phyloP scores from a whole-genome alignment of 1,284 basidiomycete species.

The Vanrija humicola region DNA sequence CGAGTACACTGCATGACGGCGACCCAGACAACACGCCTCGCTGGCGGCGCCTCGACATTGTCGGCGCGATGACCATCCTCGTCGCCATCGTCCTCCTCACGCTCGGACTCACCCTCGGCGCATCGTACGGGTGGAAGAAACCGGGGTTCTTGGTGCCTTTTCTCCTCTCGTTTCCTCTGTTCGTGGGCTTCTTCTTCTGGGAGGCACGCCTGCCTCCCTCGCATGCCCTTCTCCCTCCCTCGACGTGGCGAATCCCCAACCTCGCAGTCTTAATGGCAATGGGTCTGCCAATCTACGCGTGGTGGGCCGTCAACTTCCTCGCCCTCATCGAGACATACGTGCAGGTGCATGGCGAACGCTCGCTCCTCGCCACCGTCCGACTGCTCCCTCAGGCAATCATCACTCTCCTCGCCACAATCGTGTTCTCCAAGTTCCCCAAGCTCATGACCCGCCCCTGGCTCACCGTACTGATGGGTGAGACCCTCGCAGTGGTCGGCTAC shows the following conservation, averaged over 20 bases:
- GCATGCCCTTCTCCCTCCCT: constrained; percentile 38
- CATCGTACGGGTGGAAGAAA: constrained; percentile 37
- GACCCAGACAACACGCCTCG: constrained; percentile 5
- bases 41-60: constrained; percentile 37
- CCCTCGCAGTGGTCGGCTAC: constrained; percentile 24
- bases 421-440: constrained; percentile 11
- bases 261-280: constrained; percentile 37
- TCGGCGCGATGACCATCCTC: constrained; percentile 34
- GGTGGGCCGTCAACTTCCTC: constrained; percentile 32
- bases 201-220: constrained; percentile 26
- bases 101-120: constrained; percentile 43
- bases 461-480: constrained; percentile 25
- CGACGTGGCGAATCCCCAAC: constrained; percentile 42
- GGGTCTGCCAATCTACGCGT: constrained; percentile 33
- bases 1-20: constrained; percentile 12
- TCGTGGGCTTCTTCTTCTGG: constrained; percentile 34
- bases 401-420: constrained; percentile 5
- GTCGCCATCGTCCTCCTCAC: constrained; percentile 39
- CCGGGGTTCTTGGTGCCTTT: constrained; percentile 44
- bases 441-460: constrained; percentile 25
- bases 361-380: constrained; percentile 30
- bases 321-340: constrained; percentile 22
- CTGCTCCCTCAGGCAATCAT: constrained; percentile 29
- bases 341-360: constrained; percentile 15
- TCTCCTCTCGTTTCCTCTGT: constrained; percentile 36